Conservation (phyloP, 2,329 filamentous ascomycete species). For the Penicillium sclerotiorum region DNA sequence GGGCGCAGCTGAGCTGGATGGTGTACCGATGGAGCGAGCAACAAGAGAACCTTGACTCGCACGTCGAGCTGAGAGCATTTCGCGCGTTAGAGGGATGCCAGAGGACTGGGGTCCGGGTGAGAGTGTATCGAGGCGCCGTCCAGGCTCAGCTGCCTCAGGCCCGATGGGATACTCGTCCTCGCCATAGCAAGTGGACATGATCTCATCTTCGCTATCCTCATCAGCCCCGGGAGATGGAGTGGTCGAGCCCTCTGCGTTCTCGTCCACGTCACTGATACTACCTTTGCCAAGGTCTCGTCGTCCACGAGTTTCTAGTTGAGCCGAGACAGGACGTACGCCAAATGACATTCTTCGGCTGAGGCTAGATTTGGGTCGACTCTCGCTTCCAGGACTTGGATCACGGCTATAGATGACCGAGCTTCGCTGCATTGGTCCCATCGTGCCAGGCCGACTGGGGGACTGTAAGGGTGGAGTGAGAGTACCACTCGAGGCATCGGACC, state of each 20-base stretch:
- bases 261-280: conserved; percentile 32
- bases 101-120: conserved; percentile 13
- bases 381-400: conserved; percentile 36
- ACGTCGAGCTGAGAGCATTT: conserved; percentile 26
- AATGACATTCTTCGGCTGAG: conserved; percentile 43
- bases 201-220: conserved; percentile 43
- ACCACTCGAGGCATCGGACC: conserved; percentile 25
- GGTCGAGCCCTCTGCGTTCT: conserved; percentile 18
- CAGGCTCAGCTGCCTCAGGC: conserved; percentile 37
- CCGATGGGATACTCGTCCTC: conserved; percentile 45
- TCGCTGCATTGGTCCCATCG: conserved; percentile 40
- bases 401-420: conserved; percentile 45
- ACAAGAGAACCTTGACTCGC: conserved; percentile 31
- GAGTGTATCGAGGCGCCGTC: conserved; percentile 26
- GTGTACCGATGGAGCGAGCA: conserved; percentile 23
- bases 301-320: conserved; percentile 36
- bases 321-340: conserved; percentile 45
- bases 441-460: conserved; percentile 40
- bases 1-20: conserved; percentile 28
- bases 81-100: conserved; percentile 17
- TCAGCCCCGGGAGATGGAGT: conserved; percentile 31
- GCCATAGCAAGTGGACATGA: conserved; percentile 38
- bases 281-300: conserved; percentile 31
- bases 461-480: conserved; percentile 33
- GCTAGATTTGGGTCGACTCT: conserved; percentile 33